phyloP scores from a whole-genome alignment of 768 basidiomycete species.

The Fibroporia radiculosa region DNA sequence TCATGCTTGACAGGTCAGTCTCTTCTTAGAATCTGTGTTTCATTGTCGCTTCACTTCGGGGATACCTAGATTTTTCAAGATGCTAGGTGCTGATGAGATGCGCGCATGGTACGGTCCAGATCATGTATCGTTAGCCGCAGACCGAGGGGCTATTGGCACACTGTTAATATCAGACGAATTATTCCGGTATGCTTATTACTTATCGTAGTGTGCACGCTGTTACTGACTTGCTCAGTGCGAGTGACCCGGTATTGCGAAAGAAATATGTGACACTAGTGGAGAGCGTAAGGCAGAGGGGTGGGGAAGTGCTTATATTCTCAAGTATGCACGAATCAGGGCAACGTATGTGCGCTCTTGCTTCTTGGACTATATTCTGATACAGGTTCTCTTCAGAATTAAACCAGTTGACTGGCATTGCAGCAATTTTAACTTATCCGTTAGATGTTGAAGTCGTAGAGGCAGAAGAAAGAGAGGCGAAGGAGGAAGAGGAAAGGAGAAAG shows the following conservation, averaged over 20 bases:
- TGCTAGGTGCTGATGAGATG: constrained; percentile 90
- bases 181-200: constrained; percentile 55
- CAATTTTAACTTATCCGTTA: constrained; percentile 91
- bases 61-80: constrained; percentile 83
- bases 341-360: constrained; percentile 39
- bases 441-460: constrained; percentile 94
- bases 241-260: constrained; percentile 69
- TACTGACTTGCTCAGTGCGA: constrained; percentile 45
- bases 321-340: constrained; percentile 99
- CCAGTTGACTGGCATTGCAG: constrained; percentile 89
- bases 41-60: background rate
- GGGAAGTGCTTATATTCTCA: constrained; percentile 93
- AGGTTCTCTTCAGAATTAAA: constrained; percentile 65
- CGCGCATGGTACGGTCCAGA: constrained; percentile 98
- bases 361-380: background rate
- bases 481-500: constrained; percentile 27
- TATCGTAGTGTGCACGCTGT: background rate
- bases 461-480: constrained; percentile 75
- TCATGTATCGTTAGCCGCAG: constrained; percentile 86
- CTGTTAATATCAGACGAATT: constrained; percentile 92
- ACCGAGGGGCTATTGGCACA: constrained; percentile 90
- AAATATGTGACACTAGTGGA: constrained; percentile 86
- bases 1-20: constrained; percentile 77
- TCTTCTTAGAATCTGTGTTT: background rate
- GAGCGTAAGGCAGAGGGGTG: constrained; percentile 79